phyloP scores from a whole-genome alignment of 2,329 filamentous ascomycete species.

The Verticillium isaacii region DNA sequence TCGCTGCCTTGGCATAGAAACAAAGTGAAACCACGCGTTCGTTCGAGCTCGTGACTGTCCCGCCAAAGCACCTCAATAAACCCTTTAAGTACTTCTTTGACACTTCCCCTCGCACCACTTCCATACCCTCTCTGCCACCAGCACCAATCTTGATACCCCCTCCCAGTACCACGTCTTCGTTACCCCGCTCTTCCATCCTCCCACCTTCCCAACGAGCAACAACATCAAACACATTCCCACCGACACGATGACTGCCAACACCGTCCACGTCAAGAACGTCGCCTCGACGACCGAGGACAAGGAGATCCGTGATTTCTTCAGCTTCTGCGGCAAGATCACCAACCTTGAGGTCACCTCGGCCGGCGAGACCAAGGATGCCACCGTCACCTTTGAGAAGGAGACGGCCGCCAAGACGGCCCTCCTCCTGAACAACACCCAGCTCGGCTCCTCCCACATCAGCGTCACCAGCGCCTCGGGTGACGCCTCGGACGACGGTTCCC shows the following conservation, averaged over 20 bases:
- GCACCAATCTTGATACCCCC: background rate
- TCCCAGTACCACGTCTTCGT: background rate
- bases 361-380: conserved; percentile 72
- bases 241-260: conserved; percentile 52
- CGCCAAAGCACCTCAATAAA: background rate
- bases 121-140: background rate
- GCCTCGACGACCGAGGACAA: conserved; percentile 75
- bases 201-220: conserved; percentile 2
- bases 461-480: conserved; percentile 65
- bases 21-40: background rate
- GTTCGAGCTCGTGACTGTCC: conserved; percentile 1
- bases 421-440: conserved; percentile 93
- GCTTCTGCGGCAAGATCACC: conserved; percentile 92
- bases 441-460: conserved; percentile 79
- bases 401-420: conserved; percentile 96
- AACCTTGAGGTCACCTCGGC: conserved; percentile 68
- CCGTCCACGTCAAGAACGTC: conserved; percentile 89
- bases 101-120: background rate
- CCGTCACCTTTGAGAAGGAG: conserved; percentile 95
- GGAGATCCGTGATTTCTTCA: conserved; percentile 96
- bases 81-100: background rate
- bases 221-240: background rate
- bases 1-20: conserved; percentile 2
- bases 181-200: conserved; percentile 7
- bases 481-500: conserved; percentile 53